phyloP scores from a whole-genome alignment of 1,284 basidiomycete species.

The Pseudozyma flocculosa region DNA sequence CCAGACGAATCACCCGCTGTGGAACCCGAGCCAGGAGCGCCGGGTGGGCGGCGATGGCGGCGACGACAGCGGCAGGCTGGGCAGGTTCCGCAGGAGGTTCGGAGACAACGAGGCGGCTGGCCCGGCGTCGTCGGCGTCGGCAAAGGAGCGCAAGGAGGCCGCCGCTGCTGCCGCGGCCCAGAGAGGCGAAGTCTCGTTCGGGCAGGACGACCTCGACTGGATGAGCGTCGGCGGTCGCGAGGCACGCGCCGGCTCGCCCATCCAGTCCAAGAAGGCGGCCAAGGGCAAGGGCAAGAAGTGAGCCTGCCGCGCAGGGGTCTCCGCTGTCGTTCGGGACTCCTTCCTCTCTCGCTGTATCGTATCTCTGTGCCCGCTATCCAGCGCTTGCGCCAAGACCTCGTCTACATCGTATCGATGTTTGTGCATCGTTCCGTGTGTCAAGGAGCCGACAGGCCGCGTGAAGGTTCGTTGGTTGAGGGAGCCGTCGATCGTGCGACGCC shows the following conservation, averaged over 20 bases:
- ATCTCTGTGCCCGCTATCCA: too few species aligned
- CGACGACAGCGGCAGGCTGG: slow-evolving; percentile 54
- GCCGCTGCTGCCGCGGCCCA: slow-evolving; percentile 1
- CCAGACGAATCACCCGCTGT: slow-evolving; percentile 55
- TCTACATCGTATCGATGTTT: too few species aligned
- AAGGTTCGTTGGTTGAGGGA: too few species aligned
- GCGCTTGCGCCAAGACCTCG: too few species aligned
- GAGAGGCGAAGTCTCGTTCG: slow-evolving; percentile 37
- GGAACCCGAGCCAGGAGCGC: slow-evolving; percentile 49
- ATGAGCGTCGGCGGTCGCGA: slow-evolving; percentile 56
- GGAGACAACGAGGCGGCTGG: slow-evolving; percentile 26
- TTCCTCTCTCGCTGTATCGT: too few species aligned
- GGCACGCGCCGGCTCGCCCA: slow-evolving; percentile 42
- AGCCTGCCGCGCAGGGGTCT: too few species aligned
- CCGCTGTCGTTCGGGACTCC: too few species aligned
- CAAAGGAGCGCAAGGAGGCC: slow-evolving; percentile 4
- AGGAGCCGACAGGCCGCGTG: too few species aligned
- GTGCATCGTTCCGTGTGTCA: too few species aligned
- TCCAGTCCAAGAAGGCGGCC: slow-evolving; percentile 39
- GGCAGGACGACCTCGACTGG: slow-evolving; percentile 53
- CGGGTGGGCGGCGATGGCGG: slow-evolving; percentile 41
- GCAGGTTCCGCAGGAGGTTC: slow-evolving; percentile 53
- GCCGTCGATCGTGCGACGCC: too few species aligned
- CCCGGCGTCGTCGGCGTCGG: slow-evolving; percentile 6
- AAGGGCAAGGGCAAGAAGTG: slow-evolving; percentile 53